phyloP scores from a whole-genome alignment of 108 stramenopile species.

The Nitzschia palea region DNA sequence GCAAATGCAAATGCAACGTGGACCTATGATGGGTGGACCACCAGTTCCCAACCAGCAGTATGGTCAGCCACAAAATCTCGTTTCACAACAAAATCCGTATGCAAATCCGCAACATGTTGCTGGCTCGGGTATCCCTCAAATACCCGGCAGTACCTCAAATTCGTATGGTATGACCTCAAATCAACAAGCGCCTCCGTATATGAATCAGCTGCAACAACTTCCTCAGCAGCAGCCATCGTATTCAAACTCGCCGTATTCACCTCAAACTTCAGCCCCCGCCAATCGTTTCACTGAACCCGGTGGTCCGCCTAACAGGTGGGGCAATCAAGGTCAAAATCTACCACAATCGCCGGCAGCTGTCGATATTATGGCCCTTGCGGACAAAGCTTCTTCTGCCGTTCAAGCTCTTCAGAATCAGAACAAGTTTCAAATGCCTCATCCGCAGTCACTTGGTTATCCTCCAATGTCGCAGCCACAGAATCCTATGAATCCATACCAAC shows the following conservation, averaged over 20 bases:
- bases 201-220: constrained; percentile 21
- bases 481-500: constrained; percentile 2
- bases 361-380: constrained; percentile 76
- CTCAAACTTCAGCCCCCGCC: not conserved
- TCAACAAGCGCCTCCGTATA: constrained; percentile 4
- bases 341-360: constrained; percentile 38
- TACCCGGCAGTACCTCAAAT: constrained; percentile 5
- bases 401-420: constrained; percentile 44
- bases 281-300: constrained; percentile 7
- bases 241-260: constrained; percentile 8
- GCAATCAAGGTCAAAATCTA: constrained; percentile 6
- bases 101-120: not conserved
- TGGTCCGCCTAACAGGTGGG: constrained; percentile 3
- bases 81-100: constrained; percentile 16
- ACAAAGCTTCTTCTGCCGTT: constrained; percentile 75
- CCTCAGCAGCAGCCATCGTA: constrained; percentile 31
- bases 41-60: constrained; percentile 21
- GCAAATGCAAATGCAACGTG: not conserved
- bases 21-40: not conserved
- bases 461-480: constrained; percentile 10
- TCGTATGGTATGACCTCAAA: constrained; percentile 16
- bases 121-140: not conserved
- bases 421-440: constrained; percentile 3
- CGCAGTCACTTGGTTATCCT: not conserved
- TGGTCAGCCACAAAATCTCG: constrained; percentile 26